Base-by-base conservation (phyloP, 208 protist genomes). In the Phytomonas sp. region DNA sequence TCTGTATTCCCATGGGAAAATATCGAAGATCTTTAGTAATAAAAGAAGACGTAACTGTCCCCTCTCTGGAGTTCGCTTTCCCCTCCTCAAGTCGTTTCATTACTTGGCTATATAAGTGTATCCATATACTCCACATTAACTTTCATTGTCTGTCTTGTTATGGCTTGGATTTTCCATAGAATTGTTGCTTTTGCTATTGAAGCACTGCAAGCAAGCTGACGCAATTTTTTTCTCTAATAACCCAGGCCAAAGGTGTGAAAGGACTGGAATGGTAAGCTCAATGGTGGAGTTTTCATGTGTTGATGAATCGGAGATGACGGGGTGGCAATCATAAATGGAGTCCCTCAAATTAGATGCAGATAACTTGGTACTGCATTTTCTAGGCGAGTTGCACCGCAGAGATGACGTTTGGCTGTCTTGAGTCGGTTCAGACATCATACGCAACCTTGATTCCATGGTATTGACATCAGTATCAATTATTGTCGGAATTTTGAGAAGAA, bases 191-290 rank as follows among this genome's bases (percentile, higher is more conserved):
- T 56, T 6, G 19, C 16, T 26, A 33, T 42, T 34, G n/a, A 1
- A 8, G 26, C 32, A 31, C 12, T 40, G 61, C 26, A 32, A 26
- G 16, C 12, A 65, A 26, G 4, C 5, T 26, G 61, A 42, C 61
- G 61, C 7, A 65, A 26, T 6, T 33, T 42, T 23, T 23, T 65
- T 34, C 11, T 65, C n/a, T 11, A 65, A 65, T 42, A 40, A 65
- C 5, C 14, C 31, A 40, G 61, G 34, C 32, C 12, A 63, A 34
- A 65, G 5, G 26, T 34, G 31, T 23, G 30, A 31, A 66, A 71
- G 32, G 37, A 72, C 45, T 59, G 61, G 66, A 71, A 73, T 59
- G 60, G 62, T 6, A 76, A 68, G 26, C 34, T 16, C 29, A 72
- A 32, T 62, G 61, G 16, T 34, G 29, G 36, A 40, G 36, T 36